Evolutionary conservation across 2,329 filamentous ascomycete genomes (phyloP), one percentile per base, ranked within the genome.

Genomic region (Blastomyces gilchristii): DNA sequence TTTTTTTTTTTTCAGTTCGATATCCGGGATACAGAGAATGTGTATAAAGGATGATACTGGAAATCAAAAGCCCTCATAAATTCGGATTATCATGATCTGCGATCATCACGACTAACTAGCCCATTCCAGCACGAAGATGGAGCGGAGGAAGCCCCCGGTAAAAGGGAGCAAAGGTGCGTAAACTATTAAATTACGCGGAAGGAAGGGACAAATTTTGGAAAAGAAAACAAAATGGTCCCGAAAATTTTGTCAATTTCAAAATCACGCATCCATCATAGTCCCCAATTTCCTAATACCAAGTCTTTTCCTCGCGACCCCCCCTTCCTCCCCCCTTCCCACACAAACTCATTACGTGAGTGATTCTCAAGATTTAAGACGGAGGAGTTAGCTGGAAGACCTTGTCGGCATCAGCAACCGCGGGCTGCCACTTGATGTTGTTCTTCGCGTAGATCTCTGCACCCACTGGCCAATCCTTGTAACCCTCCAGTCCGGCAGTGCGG

Each of bases 381-480:
- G 80, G 79, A 67, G 80, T 65, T 5, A 72, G 73, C 45, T 80
- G 77, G 65, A 77, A 78, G 39, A 78, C 81, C 63, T 56, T 41
- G 39, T 62, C 62, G 18, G 49, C 49, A 4, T 73, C 64, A 59
- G 80, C 80, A 69, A 82, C 75, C 73, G 80, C 76, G 67, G 79
- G 79, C 73, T 82, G 79, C 82, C 81, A 84, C 16, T 67, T 67
- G 68, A 80, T 71, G 66, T 76, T 76, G 18, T 76, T 79, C 77
- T 83, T 83, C 61, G 80, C 80, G 68, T 78, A 84, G 66, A 84
- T 82, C 74, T 85, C 81, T 1, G 80, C 81, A 12, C 72, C 76
- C 45, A 81, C 78, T 65, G 77, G 71, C 69, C 83, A 81, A 31
- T 76, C 74, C 68, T 79, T 77, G 56, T 75, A 70, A 1, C 75